Evolutionary conservation across 2,329 filamentous ascomycete genomes (phyloP), one percentile per base, ranked within the genome.

Genomic region (Aspergillus sp.): DNA sequence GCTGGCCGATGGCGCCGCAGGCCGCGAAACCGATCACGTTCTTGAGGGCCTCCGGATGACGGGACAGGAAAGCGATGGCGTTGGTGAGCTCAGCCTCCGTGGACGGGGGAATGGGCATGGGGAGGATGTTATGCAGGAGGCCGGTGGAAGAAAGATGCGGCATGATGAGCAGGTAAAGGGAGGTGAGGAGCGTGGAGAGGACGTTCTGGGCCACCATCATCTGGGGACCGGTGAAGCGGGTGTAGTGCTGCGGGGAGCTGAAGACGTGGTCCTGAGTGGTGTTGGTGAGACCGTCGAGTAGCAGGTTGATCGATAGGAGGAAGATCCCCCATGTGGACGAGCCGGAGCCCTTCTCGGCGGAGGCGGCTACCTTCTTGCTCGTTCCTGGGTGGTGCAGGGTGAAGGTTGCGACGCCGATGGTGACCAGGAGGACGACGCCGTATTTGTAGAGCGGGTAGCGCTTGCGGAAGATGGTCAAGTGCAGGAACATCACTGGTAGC

Each of bases 131-230:
- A 65, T 85, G 82, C 61, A 89, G 83, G 16, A 87, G 60, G 6
- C 83, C 82, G 1, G 87, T 92, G 58, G 83, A 81, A 0, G 89
- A 90, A n/a, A 97, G 76, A 79, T 89, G 91, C 0, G 95, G 95
- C 68, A 88, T 90, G 20, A 92, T 71, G 18, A 94, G 65, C 49
- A 99, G 85, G 71, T 96, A 98, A 0, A 79, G 72, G 20, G 85
- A 82, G 3, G 93, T 98, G 58, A 98, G 81, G 51, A 87, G 72
- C 3, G 92, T 94, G 68, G 86, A 89, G 76, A 98, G 90, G 57
- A 96, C 81, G 74, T 98, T 99, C 77, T 97, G 92, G 45, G 94
- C 93, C 74, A 93, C 96, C 95, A 99, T 99, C 95, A 99, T 99
- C 84, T 99, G 95, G 60, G 94, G 92, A 10, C 95, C 95, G 2